Evolutionary conservation across 202 grass and related monocot species (phyloP), one percentile per base, ranked within the genome.

Genomic region (Tripidium arundinaceum): DNA sequence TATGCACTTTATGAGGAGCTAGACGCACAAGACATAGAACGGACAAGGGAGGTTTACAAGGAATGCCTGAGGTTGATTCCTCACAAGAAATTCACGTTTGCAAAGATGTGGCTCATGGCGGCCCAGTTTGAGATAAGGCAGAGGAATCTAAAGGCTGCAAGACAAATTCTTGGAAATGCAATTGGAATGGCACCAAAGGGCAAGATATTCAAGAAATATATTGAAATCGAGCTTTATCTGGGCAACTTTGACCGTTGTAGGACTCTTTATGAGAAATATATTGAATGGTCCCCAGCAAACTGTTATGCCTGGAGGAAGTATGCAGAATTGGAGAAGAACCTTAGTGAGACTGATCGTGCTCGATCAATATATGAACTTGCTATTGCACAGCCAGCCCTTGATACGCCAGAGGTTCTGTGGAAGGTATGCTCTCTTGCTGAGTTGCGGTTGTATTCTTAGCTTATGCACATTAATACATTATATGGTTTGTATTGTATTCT

Each of bases 291-390:
- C 70, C 90, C 90, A 46, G 84, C 81, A 62, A 98, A 93, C 37
- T 95, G 92, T 65, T 95, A 93, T 88, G 92, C 95, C 11, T 98
- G 92, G 92, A 93, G 84, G 69, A 98, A 95, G 65, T 98, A 94
- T 70, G 90, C 90, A 0, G 90, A 98, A 70, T 59, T 98, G 60
- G 92, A 98, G 72, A 92, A 90, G 29, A 93, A 89, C 39, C 89
- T 95, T 65, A 85, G 92, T 36, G 95, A 98, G 75, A 98, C 90
- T 19, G 95, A 95, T 47, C 86, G 92, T 36, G 88, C 95, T 67
- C 72, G 95, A 54, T 84, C 88, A 36, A 91, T 98, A 57, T 98
- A 94, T 11, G 88, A 98, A 70, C 91, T 94, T 80, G 92, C 95
- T 60, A 98, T 89, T 78, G 88, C 83, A 78, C 92, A 98, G 75